These are phyloP conservation scores for Macadamia tetraphylla DNA, from an alignment of 164 flowering plant species.

Conservation along the genomic window DNA sequence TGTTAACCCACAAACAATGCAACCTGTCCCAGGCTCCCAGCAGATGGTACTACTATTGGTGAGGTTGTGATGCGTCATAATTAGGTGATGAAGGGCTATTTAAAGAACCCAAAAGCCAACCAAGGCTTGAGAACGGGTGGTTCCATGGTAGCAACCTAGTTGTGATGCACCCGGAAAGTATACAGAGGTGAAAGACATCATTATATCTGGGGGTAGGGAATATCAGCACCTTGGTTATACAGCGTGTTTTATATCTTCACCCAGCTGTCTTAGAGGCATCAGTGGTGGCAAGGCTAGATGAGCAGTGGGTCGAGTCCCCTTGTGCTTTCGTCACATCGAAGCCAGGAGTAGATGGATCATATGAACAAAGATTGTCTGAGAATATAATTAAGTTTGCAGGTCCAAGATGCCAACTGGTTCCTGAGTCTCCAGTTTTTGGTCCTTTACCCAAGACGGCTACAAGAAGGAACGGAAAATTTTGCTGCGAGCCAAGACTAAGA, in stretches of 20 bases:
- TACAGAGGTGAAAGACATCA: constrained; percentile 83
- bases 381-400: constrained; percentile 67
- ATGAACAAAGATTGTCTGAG: constrained; percentile 39
- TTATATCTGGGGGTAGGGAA: constrained; percentile 93
- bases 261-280: constrained; percentile 57
- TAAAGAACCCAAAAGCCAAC: constrained; percentile 90
- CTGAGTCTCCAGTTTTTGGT: constrained; percentile 80
- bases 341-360: constrained; percentile 31
- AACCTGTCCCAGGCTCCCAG: constrained; percentile 47
- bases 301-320: constrained; percentile 89
- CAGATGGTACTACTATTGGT: constrained; percentile 79
- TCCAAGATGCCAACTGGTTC: constrained; percentile 89
- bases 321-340: constrained; percentile 86
- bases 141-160: constrained; percentile 86
- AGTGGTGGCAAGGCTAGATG: constrained; percentile 86
- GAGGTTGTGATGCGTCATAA: constrained; percentile 90
- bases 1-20: constrained; percentile 40
- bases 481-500: constrained; percentile 75
- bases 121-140: constrained; percentile 84
- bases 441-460: constrained; percentile 93
- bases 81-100: constrained; percentile 85
- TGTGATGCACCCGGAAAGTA: constrained; percentile 89
- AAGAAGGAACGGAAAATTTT: constrained; percentile 86
- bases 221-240: constrained; percentile 50
- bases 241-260: too few relatives aligned